phyloP scores from a whole-genome alignment of 2,329 filamentous ascomycete genomes.

The Monosporascus sp. region DNA sequence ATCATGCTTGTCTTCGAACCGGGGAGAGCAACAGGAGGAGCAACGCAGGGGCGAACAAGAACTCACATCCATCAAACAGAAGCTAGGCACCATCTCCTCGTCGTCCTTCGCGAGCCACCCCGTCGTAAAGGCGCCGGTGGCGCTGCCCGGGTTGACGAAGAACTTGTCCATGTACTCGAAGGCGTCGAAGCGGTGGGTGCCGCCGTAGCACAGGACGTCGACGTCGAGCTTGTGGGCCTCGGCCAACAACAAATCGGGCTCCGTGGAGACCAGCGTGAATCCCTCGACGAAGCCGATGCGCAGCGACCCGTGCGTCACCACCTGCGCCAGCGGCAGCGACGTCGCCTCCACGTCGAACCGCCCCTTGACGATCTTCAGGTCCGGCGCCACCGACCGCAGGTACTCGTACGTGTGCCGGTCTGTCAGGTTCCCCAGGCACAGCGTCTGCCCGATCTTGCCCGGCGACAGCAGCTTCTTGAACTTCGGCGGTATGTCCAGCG shows the following conservation, averaged over 20 bases:
- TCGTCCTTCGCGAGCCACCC: conserved; percentile 48
- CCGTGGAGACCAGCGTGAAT: conserved; percentile 62
- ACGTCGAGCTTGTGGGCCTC: conserved; percentile 65
- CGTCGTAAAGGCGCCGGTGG: conserved; percentile 57
- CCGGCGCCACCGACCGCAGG: conserved; percentile 67
- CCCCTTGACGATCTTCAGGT: conserved; percentile 65
- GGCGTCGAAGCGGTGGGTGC: conserved; percentile 63
- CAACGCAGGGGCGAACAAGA: neutral
- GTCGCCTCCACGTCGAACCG: conserved; percentile 63
- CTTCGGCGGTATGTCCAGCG: conserved; percentile 87
- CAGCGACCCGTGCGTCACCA: conserved; percentile 60
- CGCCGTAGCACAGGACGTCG: conserved; percentile 64
- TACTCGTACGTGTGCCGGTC: conserved; percentile 78
- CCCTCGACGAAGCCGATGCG: conserved; percentile 64
- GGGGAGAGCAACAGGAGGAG: neutral
- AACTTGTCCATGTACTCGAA: conserved; percentile 73
- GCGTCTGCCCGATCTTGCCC: conserved; percentile 76
- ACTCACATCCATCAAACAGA: conserved; percentile 96
- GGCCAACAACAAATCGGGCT: conserved; percentile 61
- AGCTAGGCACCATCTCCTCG: conserved; percentile 81
- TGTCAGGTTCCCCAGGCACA: conserved; percentile 76
- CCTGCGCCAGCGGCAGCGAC: conserved; percentile 59
- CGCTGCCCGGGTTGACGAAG: conserved; percentile 65
- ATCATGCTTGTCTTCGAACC: neutral
- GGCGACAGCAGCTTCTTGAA: conserved; percentile 82